Evolutionary conservation across 345 rosid species (phyloP).

Genomic region (Hibiscus syriacus): DNA sequence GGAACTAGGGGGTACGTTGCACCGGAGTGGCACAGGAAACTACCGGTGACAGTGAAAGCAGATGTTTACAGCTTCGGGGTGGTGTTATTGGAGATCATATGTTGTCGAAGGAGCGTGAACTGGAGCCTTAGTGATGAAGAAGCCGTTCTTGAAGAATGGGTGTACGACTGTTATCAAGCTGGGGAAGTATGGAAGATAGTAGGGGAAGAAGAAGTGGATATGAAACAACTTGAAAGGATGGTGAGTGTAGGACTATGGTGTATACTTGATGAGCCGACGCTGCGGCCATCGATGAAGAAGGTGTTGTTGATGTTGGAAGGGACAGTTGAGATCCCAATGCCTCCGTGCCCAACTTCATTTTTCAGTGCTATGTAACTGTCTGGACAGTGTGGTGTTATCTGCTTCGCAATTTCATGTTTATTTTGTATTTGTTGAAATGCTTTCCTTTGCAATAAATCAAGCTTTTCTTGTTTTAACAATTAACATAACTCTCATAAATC

Average conservation of each 20-base stretch:
- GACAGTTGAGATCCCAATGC: conserved; percentile 18
- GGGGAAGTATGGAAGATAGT: conserved; percentile 15
- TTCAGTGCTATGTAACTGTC: not conserved
- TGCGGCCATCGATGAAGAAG: conserved; percentile 45
- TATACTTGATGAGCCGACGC: conserved; percentile 39
- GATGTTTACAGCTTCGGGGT: conserved; percentile 28
- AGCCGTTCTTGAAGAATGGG: conserved; percentile 25
- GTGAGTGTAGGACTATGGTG: conserved; percentile 47
- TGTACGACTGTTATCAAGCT: conserved; percentile 6
- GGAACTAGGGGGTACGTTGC: conserved; percentile 38
- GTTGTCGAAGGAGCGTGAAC: conserved; percentile 16
- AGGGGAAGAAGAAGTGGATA: conserved; percentile 8
- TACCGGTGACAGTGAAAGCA: conserved; percentile 6
- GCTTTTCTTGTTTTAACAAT: no score
- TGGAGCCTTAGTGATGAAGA: conserved; percentile 6
- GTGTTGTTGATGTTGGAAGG: conserved; percentile 34
- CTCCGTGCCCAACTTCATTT: conserved; percentile 8
- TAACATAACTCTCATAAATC: no score
- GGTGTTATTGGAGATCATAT: conserved; percentile 24
- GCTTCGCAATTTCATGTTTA: not conserved
- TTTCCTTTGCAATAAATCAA: not conserved
- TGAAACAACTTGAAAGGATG: conserved; percentile 20
- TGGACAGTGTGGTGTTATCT: not conserved
- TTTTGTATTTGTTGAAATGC: not conserved
- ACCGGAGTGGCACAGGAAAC: conserved; percentile 26